Base-by-base conservation (phyloP, 2,329 filamentous ascomycete genomes). In the Phaeophleospora eucalypticola region DNA sequence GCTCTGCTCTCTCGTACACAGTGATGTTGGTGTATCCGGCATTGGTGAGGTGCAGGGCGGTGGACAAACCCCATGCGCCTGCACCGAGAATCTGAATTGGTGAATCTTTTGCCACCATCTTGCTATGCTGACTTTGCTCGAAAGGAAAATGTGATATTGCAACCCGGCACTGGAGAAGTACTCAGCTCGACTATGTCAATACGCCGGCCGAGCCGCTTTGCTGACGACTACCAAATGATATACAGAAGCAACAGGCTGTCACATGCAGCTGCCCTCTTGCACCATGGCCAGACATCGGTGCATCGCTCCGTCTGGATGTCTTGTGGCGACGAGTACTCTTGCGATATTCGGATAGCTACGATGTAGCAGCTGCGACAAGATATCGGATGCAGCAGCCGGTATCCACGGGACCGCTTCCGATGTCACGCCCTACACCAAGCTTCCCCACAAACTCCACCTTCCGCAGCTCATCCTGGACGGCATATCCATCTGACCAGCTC, bases 1-100 rank as follows among this genome's bases (percentile, higher is more conserved):
- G 62, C 8, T 64, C 59, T 33, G 68, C 68, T 43, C 63, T 60
- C 39, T 78, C 76, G 12, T 75, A 68, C 6, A 79, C 70, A 3
- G 73, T 73, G 39, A 78, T 68, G 45, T 75, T 62, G 0, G 58
- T 70, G 50, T 73, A 75, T 1, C 74, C 74, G 0, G 67, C 59
- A 4, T 65, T 58, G n/a, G 65, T 58, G 3, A 78, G 67, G 41
- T 76, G 73, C 16, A 71, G 60, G 7, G 73, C 75, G 1, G 72
- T 76, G 0, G 76, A 76, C 3, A 78, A 68, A 19, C 75, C 76
- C 52, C 76, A 79, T 4, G 71, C 71, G 20, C 76, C 76, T 16
- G 34, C 34, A 18, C 34, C 34, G 7, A 36, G 24, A 29, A 29
- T 29, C 24, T 29, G 24, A 29, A 29, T 29, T 12, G 24, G 24